Percentiles rank a stretch among this genome's conserved stretches.
Conservation (phyloP, 306 rosid genomes). For the Heteromeles arbutifolia region DNA sequence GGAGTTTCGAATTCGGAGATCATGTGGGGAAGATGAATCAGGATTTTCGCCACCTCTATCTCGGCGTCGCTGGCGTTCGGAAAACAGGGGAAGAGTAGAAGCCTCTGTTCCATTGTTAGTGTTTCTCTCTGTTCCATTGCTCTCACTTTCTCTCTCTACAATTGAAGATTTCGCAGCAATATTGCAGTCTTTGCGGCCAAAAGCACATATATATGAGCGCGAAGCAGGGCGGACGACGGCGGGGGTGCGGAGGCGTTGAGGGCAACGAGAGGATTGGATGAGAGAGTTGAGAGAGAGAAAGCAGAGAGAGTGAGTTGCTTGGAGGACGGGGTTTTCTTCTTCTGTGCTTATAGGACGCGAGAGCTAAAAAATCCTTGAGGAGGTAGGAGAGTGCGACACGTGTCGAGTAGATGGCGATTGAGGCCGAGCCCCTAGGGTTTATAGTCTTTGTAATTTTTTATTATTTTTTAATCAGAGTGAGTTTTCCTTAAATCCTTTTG, state of each 20-base stretch:
- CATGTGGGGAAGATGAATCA: slow-evolving; percentile 11
- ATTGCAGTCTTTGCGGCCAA: not conserved
- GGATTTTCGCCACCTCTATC: slow-evolving; percentile 29
- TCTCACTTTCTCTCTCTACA: not conserved
- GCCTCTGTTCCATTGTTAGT: not conserved
- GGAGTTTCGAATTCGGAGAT: not conserved
- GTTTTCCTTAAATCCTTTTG: too few species aligned
- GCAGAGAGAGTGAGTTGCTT: not conserved
- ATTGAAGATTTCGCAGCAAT: not conserved
- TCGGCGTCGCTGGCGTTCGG: slow-evolving; percentile 12
- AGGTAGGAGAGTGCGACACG: slow-evolving; percentile 34
- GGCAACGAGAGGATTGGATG: not conserved
- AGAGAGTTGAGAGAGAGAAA: not conserved
- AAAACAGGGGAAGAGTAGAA: not conserved
- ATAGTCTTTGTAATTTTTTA: not conserved
- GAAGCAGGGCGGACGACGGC: not conserved
- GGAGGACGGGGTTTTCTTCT: slow-evolving; percentile 1
- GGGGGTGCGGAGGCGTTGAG: not conserved
- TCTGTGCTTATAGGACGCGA: not conserved
- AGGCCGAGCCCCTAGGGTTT: slow-evolving; percentile 39
- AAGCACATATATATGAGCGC: not conserved
- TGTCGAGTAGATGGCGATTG: slow-evolving; percentile 26
- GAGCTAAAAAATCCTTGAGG: slow-evolving; percentile 7
- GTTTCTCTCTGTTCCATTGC: not conserved
- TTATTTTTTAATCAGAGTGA: not conserved